A percentile compares a stretch with the other conserved stretches of the same genome.
These are phyloP conservation scores for Alternaria arborescens DNA, from an alignment of 2,329 filamentous ascomycete genomes.

Conservation along the genomic window DNA sequence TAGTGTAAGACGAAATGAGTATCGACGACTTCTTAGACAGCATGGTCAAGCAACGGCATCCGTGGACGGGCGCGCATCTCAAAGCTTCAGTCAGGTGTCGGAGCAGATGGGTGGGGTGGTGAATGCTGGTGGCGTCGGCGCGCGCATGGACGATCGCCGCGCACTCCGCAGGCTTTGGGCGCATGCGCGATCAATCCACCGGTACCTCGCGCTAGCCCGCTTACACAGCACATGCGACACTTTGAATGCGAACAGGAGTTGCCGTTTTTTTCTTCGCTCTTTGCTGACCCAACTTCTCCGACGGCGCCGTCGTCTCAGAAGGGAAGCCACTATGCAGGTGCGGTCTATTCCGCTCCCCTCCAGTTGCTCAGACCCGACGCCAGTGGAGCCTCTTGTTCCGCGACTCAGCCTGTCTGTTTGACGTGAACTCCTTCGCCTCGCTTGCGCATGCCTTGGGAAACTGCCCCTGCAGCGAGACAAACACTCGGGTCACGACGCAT, in stretches of 20 bases:
- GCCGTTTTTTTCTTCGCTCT: not conserved
- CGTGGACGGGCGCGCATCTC: conserved; percentile 34
- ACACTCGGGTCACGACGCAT: conserved; percentile 26
- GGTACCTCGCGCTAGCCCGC: conserved; percentile 6
- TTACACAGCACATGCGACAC: not conserved
- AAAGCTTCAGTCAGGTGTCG: conserved; percentile 10
- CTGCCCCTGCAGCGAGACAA: conserved; percentile 22
- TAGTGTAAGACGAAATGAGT: conserved; percentile 31
- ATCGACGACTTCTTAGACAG: conserved; percentile 43
- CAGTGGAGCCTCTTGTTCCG: conserved; percentile 8
- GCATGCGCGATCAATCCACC: not conserved
- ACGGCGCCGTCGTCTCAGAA: conserved; percentile 30
- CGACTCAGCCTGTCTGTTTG: conserved; percentile 29
- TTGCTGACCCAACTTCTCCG: not conserved
- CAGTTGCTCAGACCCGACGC: conserved; percentile 13
- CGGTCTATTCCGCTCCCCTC: conserved; percentile 25
- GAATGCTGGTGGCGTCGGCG: conserved; percentile 14
- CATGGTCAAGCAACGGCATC: conserved; percentile 44
- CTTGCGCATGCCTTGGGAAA: conserved; percentile 27
- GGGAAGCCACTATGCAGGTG: conserved; percentile 23
- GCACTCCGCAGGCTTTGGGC: not conserved
- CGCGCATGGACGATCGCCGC: not conserved
- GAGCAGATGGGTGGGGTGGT: conserved; percentile 17
- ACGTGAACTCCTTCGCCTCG: conserved; percentile 29
- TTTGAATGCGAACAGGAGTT: not conserved